Conservation (phyloP, 2,329 filamentous ascomycete genomes). For the Davidsoniella australis region DNA sequence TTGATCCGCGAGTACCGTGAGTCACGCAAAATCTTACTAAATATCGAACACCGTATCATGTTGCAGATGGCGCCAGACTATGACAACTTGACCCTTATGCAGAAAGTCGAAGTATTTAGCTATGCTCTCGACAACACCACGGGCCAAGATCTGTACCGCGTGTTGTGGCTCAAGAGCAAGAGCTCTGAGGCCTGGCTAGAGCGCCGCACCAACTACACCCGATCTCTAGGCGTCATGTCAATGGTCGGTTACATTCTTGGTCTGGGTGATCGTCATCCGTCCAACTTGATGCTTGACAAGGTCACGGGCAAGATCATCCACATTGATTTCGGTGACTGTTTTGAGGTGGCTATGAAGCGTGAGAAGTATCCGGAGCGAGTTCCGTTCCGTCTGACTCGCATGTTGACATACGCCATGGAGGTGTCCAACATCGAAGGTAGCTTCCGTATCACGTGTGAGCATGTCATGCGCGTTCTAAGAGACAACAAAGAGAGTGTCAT, state of each 20-base stretch:
- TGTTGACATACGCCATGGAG: constrained; percentile 99
- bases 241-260: constrained; percentile 99
- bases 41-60: constrained; percentile 99
- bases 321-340: constrained; percentile 98
- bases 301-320: constrained; percentile 95
- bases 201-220: constrained; percentile 93
- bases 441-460: constrained; percentile 95
- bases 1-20: constrained; percentile 96
- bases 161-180: constrained; percentile 97
- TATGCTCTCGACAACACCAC: constrained; percentile 99
- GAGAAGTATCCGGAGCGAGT: constrained; percentile 98
- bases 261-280: constrained; percentile 88
- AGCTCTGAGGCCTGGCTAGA: constrained; percentile 96
- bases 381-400: constrained; percentile 91
- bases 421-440: constrained; percentile 99
- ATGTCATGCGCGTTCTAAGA: constrained; percentile 90
- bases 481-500: constrained; percentile 98
- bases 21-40: constrained; percentile 89
- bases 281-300: constrained; percentile 92
- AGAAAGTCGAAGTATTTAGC: constrained; percentile 98
- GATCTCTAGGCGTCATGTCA: constrained; percentile 96
- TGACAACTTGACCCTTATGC: constrained; percentile 96
- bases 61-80: constrained; percentile 99
- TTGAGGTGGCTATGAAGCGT: constrained; percentile 97
- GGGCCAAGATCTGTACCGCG: constrained; percentile 92